Evolutionary conservation across 2,329 filamentous ascomycete species (phyloP), one percentile per base, ranked within the genome.

Genomic region (Colletotrichum sp.): DNA sequence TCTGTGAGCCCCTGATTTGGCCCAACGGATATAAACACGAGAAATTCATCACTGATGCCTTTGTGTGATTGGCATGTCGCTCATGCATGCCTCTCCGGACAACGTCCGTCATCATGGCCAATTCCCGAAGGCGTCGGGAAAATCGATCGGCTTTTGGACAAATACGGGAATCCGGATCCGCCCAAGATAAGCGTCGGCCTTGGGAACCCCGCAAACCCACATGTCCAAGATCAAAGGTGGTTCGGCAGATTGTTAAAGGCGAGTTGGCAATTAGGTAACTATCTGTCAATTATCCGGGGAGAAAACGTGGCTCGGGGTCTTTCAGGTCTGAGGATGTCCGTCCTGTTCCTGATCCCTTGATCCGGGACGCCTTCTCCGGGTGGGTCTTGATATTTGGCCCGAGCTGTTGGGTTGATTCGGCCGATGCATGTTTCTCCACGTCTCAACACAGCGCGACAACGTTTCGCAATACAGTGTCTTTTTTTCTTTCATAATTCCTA

Each of bases 71-170:
- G 59, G 26, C 26, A 52, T 30, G 15, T 10, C 12, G 32, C 24
- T 61, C 16, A 13, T 70, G 34, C 57, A 63, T 10, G 55, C 32
- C 30, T 9, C 52, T 24, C 61, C 74, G 64, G 74, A 9, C 28
- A 65, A 73, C 55, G 21, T 73, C 64, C 65, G 60, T 55, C 28
- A 32, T 57, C 24, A 57, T 64, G 34, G 59, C 28, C 3, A 60
- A 60, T 76, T 52, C 64, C 74, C 70, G 70, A 76, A 10, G 32
- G 26, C 24, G 9, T 76, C 74, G 70, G 70, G 21, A 39, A 76
- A 76, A 26, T 28, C 8, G 18, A 26, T 76, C 74, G 74, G 74
- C 70, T 7, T 68, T 67, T 68, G 21, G 9, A 32, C 39, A 0
- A 7, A 26, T 12, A 24, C 2, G n/a, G 12, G 8, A n/a, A 63